Percentiles rank a stretch among this genome's conserved stretches.
phyloP scores from a whole-genome alignment of 129 eudicot species.

The Flaveria brownii region DNA sequence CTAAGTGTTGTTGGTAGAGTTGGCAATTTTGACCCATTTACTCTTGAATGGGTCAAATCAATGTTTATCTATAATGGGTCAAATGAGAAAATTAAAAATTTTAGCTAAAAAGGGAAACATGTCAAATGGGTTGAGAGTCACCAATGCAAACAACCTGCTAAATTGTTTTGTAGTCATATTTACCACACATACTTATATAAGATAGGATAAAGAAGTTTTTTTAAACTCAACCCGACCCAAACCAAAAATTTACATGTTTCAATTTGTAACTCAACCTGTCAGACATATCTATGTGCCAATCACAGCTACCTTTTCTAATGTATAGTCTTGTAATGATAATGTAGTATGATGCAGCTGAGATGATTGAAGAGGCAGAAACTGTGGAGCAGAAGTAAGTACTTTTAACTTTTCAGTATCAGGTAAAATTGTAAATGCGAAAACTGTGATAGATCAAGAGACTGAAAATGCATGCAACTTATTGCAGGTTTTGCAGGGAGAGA shows the following conservation, averaged over 20 bases:
- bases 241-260: not conserved
- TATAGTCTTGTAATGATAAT: slow-evolving; percentile 16
- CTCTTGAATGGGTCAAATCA: not conserved
- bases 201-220: too few relatives aligned
- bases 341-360: slow-evolving; percentile 97
- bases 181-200: not conserved
- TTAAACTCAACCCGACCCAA: not conserved
- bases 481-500: slow-evolving; percentile 74
- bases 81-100: not conserved
- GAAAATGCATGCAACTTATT: slow-evolving; percentile 18
- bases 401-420: slow-evolving; percentile 17
- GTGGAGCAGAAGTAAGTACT: slow-evolving; percentile 75
- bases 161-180: not conserved
- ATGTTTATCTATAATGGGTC: not conserved
- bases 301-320: slow-evolving; percentile 2
- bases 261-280: not conserved
- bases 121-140: not conserved
- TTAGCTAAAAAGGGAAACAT: not conserved
- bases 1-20: not conserved
- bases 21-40: not conserved
- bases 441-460: slow-evolving; percentile 10
- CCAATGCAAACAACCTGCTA: slow-evolving; percentile 8
- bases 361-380: slow-evolving; percentile 83
- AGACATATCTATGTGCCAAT: too few relatives aligned
- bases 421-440: not conserved